Conservation (phyloP, 2,329 filamentous ascomycete genomes). For the Hypoxylon sp. region DNA sequence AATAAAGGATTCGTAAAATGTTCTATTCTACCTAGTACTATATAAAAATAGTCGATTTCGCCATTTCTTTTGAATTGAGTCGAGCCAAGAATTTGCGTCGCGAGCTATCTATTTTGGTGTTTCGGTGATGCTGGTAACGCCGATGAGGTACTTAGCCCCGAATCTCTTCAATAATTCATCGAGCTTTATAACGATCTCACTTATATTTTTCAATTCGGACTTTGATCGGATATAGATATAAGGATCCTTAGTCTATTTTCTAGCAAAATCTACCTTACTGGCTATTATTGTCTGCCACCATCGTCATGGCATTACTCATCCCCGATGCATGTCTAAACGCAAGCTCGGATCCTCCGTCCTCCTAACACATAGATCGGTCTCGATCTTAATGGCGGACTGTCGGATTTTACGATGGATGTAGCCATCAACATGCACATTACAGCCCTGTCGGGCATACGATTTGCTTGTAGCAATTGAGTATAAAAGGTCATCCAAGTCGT, state of each 20-base stretch:
- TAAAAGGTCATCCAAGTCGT: constrained; percentile 22
- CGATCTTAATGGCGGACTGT: not conserved
- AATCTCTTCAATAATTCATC: not conserved
- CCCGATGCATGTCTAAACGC: not conserved
- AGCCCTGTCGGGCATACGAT: not conserved
- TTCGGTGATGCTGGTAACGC: constrained; percentile 32
- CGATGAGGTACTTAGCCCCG: constrained; percentile 22
- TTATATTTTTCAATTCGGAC: not conserved
- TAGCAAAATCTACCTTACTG: not conserved
- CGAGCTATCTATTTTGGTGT: not conserved
- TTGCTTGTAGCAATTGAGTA: constrained; percentile 4
- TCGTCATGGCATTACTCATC: constrained; percentile 5
- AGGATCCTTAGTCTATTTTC: not conserved
- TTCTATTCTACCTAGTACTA: not conserved
- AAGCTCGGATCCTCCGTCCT: not conserved
- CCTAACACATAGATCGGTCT: not conserved
- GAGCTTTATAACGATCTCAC: not conserved
- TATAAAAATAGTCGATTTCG: not conserved
- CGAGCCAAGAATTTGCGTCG: not conserved
- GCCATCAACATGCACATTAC: not conserved
- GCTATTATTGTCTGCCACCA: not conserved
- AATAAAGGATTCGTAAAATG: not conserved
- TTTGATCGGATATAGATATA: constrained; percentile 5
- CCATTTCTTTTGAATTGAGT: not conserved
- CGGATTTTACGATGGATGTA: constrained; percentile 23